Conservation (phyloP, 352 stramenopile genomes). For the Phytopythium mirpurense region DNA sequence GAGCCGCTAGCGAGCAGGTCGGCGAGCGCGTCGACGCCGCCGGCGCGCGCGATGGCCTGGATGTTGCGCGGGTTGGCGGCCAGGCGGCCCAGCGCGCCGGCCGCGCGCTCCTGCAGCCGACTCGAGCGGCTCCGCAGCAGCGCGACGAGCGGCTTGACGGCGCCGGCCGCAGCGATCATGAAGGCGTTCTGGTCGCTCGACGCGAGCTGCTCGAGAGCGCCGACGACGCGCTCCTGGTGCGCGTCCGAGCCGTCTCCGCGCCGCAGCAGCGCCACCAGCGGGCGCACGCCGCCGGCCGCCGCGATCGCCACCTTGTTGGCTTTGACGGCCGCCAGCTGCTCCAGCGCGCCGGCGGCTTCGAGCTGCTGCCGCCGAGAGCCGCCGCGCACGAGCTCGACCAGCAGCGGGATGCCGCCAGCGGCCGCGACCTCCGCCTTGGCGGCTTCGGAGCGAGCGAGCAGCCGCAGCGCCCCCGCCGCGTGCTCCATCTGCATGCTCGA, state of each 20-base stretch:
- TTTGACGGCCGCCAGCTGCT: not conserved
- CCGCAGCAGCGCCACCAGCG: not conserved
- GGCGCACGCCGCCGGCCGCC: not conserved
- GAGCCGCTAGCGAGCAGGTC: not conserved
- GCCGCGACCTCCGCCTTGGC: not conserved
- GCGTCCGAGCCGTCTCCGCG: not conserved
- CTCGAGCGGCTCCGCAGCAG: not conserved
- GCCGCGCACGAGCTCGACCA: not conserved
- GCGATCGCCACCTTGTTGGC: slow-evolving; percentile 4
- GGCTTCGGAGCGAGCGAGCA: not conserved
- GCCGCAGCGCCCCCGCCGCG: not conserved
- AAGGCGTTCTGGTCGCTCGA: slow-evolving; percentile 3
- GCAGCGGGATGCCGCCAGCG: not conserved
- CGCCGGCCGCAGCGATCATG: not conserved
- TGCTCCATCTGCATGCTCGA: not conserved
- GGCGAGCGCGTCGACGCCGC: not conserved
- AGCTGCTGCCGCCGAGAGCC: not conserved
- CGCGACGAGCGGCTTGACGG: not conserved
- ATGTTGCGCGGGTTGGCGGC: not conserved
- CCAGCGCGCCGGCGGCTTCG: not conserved
- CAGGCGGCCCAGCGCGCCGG: not conserved
- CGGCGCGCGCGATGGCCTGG: not conserved
- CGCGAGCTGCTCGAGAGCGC: not conserved
- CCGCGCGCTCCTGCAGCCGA: not conserved
- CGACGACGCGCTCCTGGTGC: not conserved